phyloP scores from a whole-genome alignment of 768 basidiomycete genomes.

The Leccinum longicurvipes region DNA sequence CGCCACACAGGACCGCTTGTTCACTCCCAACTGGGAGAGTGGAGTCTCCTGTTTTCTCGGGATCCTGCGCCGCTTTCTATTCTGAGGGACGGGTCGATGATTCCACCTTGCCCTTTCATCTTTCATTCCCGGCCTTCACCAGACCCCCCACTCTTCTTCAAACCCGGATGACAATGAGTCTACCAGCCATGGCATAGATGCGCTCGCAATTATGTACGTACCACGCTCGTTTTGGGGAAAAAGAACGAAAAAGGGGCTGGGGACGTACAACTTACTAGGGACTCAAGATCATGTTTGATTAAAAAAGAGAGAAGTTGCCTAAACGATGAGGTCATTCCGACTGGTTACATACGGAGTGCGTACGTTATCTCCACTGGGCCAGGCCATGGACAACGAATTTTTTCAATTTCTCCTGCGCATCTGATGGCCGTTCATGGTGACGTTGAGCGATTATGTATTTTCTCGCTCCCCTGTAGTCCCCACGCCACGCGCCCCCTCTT shows the following conservation, averaged over 20 bases:
- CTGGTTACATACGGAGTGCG: conserved; percentile 13
- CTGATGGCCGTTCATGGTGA: conserved; percentile 24
- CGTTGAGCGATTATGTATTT: conserved; percentile 5
- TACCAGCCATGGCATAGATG: not conserved
- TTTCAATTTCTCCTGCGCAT: conserved; percentile 5
- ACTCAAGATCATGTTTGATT: not conserved
- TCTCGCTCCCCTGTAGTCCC: not conserved
- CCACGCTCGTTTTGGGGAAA: not conserved
- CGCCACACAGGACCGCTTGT: not conserved
- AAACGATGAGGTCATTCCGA: not conserved
- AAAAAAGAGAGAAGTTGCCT: not conserved
- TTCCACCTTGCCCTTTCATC: conserved; percentile 1
- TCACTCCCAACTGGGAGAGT: not conserved
- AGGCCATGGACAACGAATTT: not conserved
- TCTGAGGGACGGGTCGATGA: not conserved
- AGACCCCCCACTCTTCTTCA: not conserved
- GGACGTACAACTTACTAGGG: not conserved
- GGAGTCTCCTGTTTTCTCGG: not conserved
- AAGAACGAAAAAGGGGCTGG: not conserved
- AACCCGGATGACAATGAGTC: not conserved
- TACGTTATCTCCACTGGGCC: not conserved
- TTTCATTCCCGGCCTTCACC: conserved; percentile 8
- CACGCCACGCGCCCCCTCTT: not conserved
- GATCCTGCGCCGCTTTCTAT: not conserved
- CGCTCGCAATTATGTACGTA: not conserved